Conservation (phyloP, 129 eudicot genomes). For the Apium graveolens region DNA sequence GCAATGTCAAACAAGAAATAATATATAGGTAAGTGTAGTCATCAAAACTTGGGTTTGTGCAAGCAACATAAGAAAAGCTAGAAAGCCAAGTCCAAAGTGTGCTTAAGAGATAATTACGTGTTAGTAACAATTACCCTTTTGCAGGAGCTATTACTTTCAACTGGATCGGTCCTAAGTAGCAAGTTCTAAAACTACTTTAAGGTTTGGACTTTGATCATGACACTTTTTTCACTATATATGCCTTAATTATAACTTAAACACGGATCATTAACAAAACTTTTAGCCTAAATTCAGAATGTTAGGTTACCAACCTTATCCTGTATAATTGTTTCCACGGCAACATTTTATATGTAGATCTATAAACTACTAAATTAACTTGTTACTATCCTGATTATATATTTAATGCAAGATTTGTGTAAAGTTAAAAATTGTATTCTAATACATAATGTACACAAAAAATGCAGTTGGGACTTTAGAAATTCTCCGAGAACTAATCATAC, state of each 20-base stretch:
- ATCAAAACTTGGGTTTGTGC: too few species aligned
- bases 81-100: not conserved
- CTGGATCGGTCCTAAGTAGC: constrained; percentile 5
- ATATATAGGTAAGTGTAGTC: too few species aligned
- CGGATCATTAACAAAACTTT: not conserved
- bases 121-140: not conserved
- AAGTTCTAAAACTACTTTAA: not conserved
- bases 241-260: not conserved
- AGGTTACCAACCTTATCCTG: constrained; percentile 4
- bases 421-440: not conserved
- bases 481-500: not conserved
- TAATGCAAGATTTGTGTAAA: not conserved
- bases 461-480: not conserved
- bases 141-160: constrained; percentile 6
- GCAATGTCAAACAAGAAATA: too few species aligned
- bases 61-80: not conserved
- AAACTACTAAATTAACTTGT: not conserved
- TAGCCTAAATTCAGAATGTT: not conserved
- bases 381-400: not conserved
- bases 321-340: not conserved
- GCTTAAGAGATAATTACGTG: constrained; percentile 2
- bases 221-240: not conserved
- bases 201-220: constrained; percentile 7
- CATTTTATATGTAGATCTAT: not conserved
- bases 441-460: not conserved